phyloP scores from a whole-genome alignment of 176 grass and related monocot genomes.

The Carex myosuroides region DNA sequence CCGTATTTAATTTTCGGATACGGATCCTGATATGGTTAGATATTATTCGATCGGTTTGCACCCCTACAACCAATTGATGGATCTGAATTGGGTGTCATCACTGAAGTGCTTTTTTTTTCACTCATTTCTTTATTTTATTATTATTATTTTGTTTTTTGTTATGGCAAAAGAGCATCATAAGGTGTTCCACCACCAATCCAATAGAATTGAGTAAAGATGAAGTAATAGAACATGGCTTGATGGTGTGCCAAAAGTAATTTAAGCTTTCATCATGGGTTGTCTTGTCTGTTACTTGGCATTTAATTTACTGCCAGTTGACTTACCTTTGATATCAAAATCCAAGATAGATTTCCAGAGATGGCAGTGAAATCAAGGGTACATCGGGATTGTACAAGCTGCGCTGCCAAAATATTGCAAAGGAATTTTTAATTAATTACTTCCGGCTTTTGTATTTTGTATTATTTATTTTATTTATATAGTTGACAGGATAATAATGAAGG shows the following conservation, averaged over 20 bases:
- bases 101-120: not conserved
- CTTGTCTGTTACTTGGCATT: constrained; percentile 13
- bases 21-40: too few relatives aligned
- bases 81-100: not conserved
- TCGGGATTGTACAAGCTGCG: not conserved
- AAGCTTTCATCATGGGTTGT: constrained; percentile 1
- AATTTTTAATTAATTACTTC: not conserved
- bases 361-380: constrained; percentile 6
- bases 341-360: constrained; percentile 12
- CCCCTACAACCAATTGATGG: not conserved
- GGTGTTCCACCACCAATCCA: not conserved
- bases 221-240: constrained; percentile 1
- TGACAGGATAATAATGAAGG: too few relatives aligned
- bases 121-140: not conserved
- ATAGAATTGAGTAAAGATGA: not conserved
- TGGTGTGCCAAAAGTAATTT: constrained; percentile 9
- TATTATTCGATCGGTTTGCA: too few relatives aligned
- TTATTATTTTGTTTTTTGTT: not conserved
- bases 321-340: not conserved
- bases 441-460: too few relatives aligned
- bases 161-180: not conserved
- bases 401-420: not conserved
- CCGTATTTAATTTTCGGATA: too few relatives aligned
- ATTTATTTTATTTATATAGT: too few relatives aligned
- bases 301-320: constrained; percentile 9